Evolutionary conservation across 2,329 filamentous ascomycete species (phyloP).

Genomic region (Xylaria sp.): DNA sequence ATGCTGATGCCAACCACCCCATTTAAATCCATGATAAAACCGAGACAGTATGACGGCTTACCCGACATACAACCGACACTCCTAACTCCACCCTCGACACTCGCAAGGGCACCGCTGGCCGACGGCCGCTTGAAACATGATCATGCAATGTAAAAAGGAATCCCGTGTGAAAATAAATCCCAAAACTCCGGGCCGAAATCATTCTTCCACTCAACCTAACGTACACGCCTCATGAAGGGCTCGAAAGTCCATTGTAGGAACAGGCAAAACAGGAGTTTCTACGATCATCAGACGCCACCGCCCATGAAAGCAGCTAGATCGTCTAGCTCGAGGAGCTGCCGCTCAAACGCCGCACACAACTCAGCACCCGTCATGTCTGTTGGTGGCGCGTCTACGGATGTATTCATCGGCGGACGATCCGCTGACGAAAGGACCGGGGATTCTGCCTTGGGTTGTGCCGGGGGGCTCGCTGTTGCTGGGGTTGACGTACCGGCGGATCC

Average conservation of each 20-base stretch:
- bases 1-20: conserved; percentile 8
- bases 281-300: conserved; percentile 61
- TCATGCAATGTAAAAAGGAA: conserved; percentile 6
- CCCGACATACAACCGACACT: conserved; percentile 14
- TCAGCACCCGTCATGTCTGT: conserved; percentile 69
- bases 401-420: conserved; percentile 43
- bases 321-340: conserved; percentile 69
- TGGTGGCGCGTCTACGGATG: conserved; percentile 44
- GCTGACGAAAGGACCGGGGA: conserved; percentile 49
- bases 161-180: conserved; percentile 25
- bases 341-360: conserved; percentile 68
- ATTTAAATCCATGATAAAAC: conserved; percentile 14
- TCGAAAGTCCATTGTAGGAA: conserved; percentile 1
- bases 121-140: conserved; percentile 7
- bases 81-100: conserved; percentile 26
- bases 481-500: conserved; percentile 62
- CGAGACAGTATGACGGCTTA: neutral
- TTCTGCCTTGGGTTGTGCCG: conserved; percentile 54
- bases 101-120: neutral
- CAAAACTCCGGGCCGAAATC: conserved; percentile 28
- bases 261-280: conserved; percentile 10
- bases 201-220: conserved; percentile 24
- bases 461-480: conserved; percentile 60
- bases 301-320: conserved; percentile 73
- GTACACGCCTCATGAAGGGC: conserved; percentile 22